Evolutionary conservation across 2,329 filamentous ascomycete species (phyloP), one percentile per base, ranked within the genome.

Genomic region (Phaeosphaeria sp.): DNA sequence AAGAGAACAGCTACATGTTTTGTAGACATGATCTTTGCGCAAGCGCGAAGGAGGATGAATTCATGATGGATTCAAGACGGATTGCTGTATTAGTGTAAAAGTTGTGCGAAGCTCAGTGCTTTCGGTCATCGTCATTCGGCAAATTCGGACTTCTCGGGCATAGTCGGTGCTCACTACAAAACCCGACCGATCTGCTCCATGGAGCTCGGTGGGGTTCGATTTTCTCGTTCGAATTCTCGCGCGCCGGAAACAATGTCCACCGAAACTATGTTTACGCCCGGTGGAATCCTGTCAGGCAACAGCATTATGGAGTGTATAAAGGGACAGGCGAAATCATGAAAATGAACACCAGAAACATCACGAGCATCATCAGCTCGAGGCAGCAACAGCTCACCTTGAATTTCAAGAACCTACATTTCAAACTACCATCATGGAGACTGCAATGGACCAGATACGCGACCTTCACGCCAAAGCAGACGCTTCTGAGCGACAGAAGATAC

Each of bases 381-480:
- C 15, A 22, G 43, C 21, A 24, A 15, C 20, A 24, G 13, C 8
- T 8, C 9, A 24, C 3, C 21, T 42, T 42, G 8, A 25, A 25
- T 15, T 24, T 27, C 8, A 43, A n/a, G 9, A 44, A 17, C 13
- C 22, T 17, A 11, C 6, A 21, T 39, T 17, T 7, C 17, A 7
- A 25, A n/a, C 33, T 18, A 48, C 30, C 24, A 53, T 45, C 13
- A 73, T 74, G 70, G 65, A 74, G 6, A 18, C 60, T 21, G 59
- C 69, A 22, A 45, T 56, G n/a, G 46, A 59, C 1, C 63, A 68
- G 33, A 63, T 74, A 15, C 69, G 65, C 21, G 45, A 50, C 1
- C 51, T 72, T 15, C 63, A 71, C 49, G 56, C 62, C 21, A 55
- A 57, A 27, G 58, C 64, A 6, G 44, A 63, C 49, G 68, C 69